Evolutionary conservation across 306 rosid species (phyloP).

Genomic region (Astragalus glycyphyllos): DNA sequence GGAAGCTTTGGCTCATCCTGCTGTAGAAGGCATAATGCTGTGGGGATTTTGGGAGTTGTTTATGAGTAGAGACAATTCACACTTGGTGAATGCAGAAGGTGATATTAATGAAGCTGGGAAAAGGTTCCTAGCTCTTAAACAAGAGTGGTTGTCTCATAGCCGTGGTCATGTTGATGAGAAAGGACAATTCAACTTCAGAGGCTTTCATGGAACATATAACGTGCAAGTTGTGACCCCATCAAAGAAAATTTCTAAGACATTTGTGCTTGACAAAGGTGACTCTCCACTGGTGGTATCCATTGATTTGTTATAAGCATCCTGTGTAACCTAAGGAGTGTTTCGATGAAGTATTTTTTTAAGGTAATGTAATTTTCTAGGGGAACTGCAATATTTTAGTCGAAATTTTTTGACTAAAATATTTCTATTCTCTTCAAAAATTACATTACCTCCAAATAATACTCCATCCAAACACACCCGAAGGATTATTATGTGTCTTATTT

Average conservation of each 20-base stretch:
- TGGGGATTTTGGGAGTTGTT: slow-evolving; percentile 98
- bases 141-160: slow-evolving; percentile 78
- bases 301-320: slow-evolving; percentile 46
- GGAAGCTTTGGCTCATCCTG: slow-evolving; percentile 81
- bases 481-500: background rate
- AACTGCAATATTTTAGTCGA: too few species aligned
- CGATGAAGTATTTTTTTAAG: too few species aligned
- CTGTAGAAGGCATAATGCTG: slow-evolving; percentile 81
- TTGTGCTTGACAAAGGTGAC: slow-evolving; percentile 80
- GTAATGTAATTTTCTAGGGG: too few species aligned
- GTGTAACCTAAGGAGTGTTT: background rate
- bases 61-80: slow-evolving; percentile 79
- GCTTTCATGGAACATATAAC: slow-evolving; percentile 80
- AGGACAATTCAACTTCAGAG: slow-evolving; percentile 70
- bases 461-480: too few species aligned
- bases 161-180: slow-evolving; percentile 62
- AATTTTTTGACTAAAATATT: too few species aligned
- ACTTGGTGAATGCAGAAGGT: slow-evolving; percentile 90
- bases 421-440: too few species aligned
- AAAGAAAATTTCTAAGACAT: slow-evolving; percentile 67
- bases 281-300: slow-evolving; percentile 59
- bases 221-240: slow-evolving; percentile 58
- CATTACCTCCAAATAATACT: too few species aligned
- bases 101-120: slow-evolving; percentile 85
- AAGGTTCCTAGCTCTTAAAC: slow-evolving; percentile 66